Conservation (phyloP, 352 stramenopile genomes). For the Phytophthora quininea region DNA sequence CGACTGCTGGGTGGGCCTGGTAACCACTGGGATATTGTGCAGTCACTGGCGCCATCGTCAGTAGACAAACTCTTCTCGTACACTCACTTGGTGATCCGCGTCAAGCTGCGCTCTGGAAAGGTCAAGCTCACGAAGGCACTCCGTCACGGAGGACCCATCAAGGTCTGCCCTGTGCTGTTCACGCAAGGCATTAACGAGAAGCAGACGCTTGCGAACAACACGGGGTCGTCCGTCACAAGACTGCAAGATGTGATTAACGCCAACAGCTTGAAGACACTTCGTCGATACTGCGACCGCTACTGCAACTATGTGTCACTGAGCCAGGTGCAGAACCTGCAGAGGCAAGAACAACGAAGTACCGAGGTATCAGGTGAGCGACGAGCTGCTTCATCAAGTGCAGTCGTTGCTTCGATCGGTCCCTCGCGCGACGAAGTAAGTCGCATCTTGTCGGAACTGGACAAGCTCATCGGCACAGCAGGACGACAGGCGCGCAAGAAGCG, state of each 20-base stretch:
- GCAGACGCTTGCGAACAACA: slow-evolving; percentile 92
- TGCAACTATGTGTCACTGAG: slow-evolving; percentile 69
- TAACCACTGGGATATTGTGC: slow-evolving; percentile 28
- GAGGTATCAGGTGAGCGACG: slow-evolving; percentile 6
- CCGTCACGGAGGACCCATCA: slow-evolving; percentile 63
- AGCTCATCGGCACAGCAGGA: slow-evolving; percentile 67
- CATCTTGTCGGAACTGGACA: slow-evolving; percentile 66
- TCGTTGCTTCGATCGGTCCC: slow-evolving; percentile 18
- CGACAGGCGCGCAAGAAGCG: slow-evolving; percentile 83
- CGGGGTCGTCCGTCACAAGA: slow-evolving; percentile 72
- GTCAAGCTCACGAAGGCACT: slow-evolving; percentile 71
- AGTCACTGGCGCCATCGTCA: slow-evolving; percentile 49
- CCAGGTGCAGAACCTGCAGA: slow-evolving; percentile 39
- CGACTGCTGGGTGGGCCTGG: slow-evolving; percentile 54
- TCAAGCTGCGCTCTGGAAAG: slow-evolving; percentile 80
- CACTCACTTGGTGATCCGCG: slow-evolving; percentile 79
- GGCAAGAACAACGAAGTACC: slow-evolving; percentile 21
- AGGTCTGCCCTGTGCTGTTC: slow-evolving; percentile 79
- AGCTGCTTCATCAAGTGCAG: background rate
- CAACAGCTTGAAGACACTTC: slow-evolving; percentile 69
- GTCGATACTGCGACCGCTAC: slow-evolving; percentile 77
- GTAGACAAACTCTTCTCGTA: slow-evolving; percentile 66
- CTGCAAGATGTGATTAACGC: slow-evolving; percentile 87
- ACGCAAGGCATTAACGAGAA: slow-evolving; percentile 94
- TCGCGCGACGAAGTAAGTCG: slow-evolving; percentile 63